A percentile compares a stretch with the other conserved stretches of the same genome.
phyloP scores from a whole-genome alignment of 371 early-diverging fungal species.

The Pancytospora philotis region DNA sequence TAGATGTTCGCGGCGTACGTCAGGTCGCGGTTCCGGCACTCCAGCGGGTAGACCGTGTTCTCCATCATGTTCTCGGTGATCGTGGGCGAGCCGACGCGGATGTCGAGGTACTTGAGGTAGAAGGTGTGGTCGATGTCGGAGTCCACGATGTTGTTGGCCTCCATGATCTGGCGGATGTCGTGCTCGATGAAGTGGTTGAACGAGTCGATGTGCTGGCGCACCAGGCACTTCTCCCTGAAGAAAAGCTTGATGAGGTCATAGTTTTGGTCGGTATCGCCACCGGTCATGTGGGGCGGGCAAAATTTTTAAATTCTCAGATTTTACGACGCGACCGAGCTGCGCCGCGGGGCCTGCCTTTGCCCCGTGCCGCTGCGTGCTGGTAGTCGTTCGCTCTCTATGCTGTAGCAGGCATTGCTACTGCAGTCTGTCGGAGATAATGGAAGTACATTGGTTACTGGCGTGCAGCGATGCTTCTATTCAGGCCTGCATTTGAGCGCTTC shows the following conservation, averaged over 20 bases:
- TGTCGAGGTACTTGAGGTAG: slow-evolving; percentile 67
- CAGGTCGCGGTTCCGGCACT: slow-evolving; percentile 92
- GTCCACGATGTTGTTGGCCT: slow-evolving; percentile 81
- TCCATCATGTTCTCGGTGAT: slow-evolving; percentile 63
- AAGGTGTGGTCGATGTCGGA: slow-evolving; percentile 94
- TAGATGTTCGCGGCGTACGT: slow-evolving; percentile 86
- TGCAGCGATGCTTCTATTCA: too few species aligned
- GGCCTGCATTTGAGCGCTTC: too few species aligned
- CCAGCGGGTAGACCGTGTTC: slow-evolving; percentile 74
- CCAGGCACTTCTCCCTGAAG: slow-evolving; percentile 87
- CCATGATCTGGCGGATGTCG: slow-evolving; percentile 82
- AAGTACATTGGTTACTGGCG: too few species aligned
- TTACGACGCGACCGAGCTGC: neutral
- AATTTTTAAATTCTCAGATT: neutral
- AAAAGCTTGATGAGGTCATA: slow-evolving; percentile 76
- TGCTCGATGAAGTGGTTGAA: slow-evolving; percentile 94
- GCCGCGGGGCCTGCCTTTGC: too few species aligned
- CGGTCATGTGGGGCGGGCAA: too few species aligned
- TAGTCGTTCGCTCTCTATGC: too few species aligned
- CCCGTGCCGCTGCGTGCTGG: too few species aligned
- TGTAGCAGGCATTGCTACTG: too few species aligned
- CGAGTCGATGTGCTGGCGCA: slow-evolving; percentile 97
- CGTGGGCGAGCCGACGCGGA: slow-evolving; percentile 54
- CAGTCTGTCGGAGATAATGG: too few species aligned
- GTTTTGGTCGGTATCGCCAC: slow-evolving; percentile 20